Conservation (phyloP, 2,329 filamentous ascomycete genomes). For the Alternaria metachromatica region DNA sequence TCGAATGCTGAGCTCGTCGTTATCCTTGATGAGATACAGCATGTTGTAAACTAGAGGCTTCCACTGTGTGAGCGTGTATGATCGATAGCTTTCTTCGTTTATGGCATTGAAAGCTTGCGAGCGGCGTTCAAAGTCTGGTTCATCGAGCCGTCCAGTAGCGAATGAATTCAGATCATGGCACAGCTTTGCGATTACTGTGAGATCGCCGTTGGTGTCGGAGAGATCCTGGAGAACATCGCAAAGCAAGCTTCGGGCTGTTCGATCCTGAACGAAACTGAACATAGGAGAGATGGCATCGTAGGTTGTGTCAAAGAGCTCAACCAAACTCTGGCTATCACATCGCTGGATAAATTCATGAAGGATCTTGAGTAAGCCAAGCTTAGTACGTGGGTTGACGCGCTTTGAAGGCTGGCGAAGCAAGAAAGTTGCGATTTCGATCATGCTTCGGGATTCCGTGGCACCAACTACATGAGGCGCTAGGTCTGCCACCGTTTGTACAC, state of each 20-base stretch:
- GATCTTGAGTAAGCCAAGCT: slow-evolving; percentile 79
- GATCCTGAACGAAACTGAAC: slow-evolving; percentile 90
- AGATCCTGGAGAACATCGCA: slow-evolving; percentile 76
- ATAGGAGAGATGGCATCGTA: slow-evolving; percentile 79
- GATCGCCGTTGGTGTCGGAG: slow-evolving; percentile 66
- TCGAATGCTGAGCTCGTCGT: slow-evolving; percentile 87
- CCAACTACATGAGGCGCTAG: slow-evolving; percentile 58
- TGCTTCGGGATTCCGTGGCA: slow-evolving; percentile 69
- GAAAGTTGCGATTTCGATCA: slow-evolving; percentile 81
- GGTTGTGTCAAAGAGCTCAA: slow-evolving; percentile 67
- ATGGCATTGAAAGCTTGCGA: slow-evolving; percentile 78
- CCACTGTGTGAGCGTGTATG: slow-evolving; percentile 78
- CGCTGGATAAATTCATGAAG: slow-evolving; percentile 80
- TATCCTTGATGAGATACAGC: slow-evolving; percentile 82
- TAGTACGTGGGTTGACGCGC: slow-evolving; percentile 81
- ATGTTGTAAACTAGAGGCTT: slow-evolving; percentile 86
- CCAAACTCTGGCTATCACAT: slow-evolving; percentile 63
- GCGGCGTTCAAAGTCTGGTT: slow-evolving; percentile 86
- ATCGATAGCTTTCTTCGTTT: slow-evolving; percentile 65
- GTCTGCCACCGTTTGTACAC: slow-evolving; percentile 79
- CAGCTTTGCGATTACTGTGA: slow-evolving; percentile 70
- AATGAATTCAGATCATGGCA: slow-evolving; percentile 85
- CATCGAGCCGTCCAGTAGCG: slow-evolving; percentile 73
- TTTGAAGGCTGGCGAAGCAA: slow-evolving; percentile 85
- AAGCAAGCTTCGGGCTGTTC: slow-evolving; percentile 74